Percentiles rank a stretch among this genome's conserved stretches.
phyloP scores from a whole-genome alignment of 1,284 basidiomycete genomes.

The Polyporus tsugae region DNA sequence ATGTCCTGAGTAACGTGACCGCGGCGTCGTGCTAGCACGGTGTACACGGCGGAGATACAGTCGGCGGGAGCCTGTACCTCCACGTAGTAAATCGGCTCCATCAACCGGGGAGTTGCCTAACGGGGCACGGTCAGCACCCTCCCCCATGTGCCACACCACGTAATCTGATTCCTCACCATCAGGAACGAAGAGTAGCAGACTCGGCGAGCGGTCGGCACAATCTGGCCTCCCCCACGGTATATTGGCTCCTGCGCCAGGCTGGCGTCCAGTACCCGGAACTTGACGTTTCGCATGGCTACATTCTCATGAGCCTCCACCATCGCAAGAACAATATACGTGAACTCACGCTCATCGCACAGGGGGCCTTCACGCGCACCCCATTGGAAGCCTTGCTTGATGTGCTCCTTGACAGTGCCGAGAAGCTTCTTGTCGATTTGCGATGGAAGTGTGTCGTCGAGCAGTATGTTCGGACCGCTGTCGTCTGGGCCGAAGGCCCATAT shows the following conservation, averaged over 20 bases:
- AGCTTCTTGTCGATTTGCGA: conserved; percentile 95
- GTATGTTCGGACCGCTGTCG: conserved; percentile 91
- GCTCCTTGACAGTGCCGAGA: conserved; percentile 89
- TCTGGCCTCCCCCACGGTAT: conserved; percentile 97
- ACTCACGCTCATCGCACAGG: conserved; percentile 96
- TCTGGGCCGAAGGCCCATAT: conserved; percentile 99
- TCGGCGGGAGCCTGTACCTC: conserved; percentile 99
- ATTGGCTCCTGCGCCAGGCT: conserved; percentile 94
- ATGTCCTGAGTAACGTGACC: conserved; percentile 98
- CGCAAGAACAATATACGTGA: conserved; percentile 10
- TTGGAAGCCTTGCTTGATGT: conserved; percentile 99
- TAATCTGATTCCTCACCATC: conserved; percentile 65
- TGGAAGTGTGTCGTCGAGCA: conserved; percentile 96
- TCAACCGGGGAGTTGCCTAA: conserved; percentile 88
- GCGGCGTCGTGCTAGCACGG: conserved; percentile 93
- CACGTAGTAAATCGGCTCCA: conserved; percentile 98
- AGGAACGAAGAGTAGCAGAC: conserved; percentile 99
- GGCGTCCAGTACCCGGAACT: conserved; percentile 95
- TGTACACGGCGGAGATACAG: conserved; percentile 97
- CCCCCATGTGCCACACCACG: conserved; percentile 3
- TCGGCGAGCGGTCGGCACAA: conserved; percentile 96
- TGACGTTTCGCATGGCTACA: conserved; percentile 96
- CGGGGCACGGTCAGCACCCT: conserved; percentile 4
- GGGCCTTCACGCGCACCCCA: conserved; percentile 99
- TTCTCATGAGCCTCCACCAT: conserved; percentile 12